Evolutionary conservation across 2,329 filamentous ascomycete genomes (phyloP), one percentile per base, ranked within the genome.

Genomic region (Aspergillus hortae): DNA sequence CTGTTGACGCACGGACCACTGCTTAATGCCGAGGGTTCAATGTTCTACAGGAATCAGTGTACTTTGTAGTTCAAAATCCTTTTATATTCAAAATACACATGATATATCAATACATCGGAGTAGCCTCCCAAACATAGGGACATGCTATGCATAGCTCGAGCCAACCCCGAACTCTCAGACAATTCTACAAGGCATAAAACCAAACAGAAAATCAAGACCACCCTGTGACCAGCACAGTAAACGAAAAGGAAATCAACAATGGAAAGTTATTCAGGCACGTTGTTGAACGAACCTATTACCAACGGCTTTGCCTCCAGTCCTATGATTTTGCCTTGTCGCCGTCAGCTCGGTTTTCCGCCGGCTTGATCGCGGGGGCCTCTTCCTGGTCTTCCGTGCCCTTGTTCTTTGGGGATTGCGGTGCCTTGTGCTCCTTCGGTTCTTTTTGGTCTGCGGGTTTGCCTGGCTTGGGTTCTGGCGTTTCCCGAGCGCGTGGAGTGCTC

Each of bases 361-460:
- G 56, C 11, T 61, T 56, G 11, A 56, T 59, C 45, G 54, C 60
- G 46, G 64, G 54, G 19, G 56, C 60, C 19, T 64, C 62, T 17
- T 58, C 56, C 7, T 56, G 55, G 14, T 50, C 62, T 27, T 66
- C 59, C n/a, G 35, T 33, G 15, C 45, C 51, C 32, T 60, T 53
- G 17, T 49, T 48, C 55, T 48, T 46, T 19, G 46, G 46, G 11
- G 33, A 10, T 3, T 46, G 45, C 4, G 33, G 46, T n/a, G 46
- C 17, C 25, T 55, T 60, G 25, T 50, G 43, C 42, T 72, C 67
- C 58, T 80, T 67, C 52, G 82, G 76, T 53, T 83, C 76, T 6
- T 82, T 82, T 49, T 88, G 76, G 54, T 89, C 81, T 14, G 17
- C 21, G n/a, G 35, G 46, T 15, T 48, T 36, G 17, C 10, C 54